phyloP scores from a whole-genome alignment of 257 asterid species.

The Solanum boliviense region DNA sequence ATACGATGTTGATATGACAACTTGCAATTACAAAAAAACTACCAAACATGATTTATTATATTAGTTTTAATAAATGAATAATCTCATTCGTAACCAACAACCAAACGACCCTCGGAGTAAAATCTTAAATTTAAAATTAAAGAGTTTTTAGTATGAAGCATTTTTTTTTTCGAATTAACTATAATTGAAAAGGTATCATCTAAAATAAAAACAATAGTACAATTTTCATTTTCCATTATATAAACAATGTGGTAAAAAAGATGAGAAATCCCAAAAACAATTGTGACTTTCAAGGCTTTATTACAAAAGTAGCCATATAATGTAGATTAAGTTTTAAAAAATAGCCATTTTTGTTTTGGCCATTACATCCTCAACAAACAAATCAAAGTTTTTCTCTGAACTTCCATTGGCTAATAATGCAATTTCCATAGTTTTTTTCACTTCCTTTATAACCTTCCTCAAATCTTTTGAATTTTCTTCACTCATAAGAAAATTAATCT shows the following conservation, averaged over 20 bases:
- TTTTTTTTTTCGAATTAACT: neutral
- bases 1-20: too few relatives aligned
- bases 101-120: accelerated
- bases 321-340: neutral
- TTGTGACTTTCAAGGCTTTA: neutral
- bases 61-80: neutral
- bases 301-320: neutral
- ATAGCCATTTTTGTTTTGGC: neutral
- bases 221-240: neutral
- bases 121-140: neutral
- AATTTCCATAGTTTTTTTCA: constrained; percentile 1
- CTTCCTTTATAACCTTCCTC: constrained; percentile 17
- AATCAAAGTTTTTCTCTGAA: constrained; percentile 4
- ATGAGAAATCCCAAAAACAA: neutral
- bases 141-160: neutral
- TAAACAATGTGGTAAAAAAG: neutral
- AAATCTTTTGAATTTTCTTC: constrained; percentile 13
- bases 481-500: constrained; percentile 25
- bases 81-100: neutral
- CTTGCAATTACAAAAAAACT: neutral
- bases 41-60: neutral
- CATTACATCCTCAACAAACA: constrained; percentile 29
- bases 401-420: neutral
- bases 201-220: neutral
- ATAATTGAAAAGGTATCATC: neutral